phyloP scores from a whole-genome alignment of 257 asterid species.

The Cruciata laevipes region DNA sequence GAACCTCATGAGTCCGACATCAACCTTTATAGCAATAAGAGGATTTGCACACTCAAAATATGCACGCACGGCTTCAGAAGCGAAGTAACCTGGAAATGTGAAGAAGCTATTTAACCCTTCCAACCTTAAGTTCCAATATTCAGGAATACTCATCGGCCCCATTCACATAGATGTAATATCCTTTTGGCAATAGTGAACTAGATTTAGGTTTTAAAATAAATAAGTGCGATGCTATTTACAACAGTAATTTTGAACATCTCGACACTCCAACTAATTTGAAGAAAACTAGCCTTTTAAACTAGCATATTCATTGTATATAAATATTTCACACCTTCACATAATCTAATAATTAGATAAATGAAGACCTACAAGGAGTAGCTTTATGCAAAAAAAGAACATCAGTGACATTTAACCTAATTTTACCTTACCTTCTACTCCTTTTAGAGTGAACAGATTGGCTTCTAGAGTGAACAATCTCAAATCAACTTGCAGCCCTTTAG shows the following conservation, averaged over 20 bases:
- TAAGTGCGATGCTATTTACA: neutral
- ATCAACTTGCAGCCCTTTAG: neutral
- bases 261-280: neutral
- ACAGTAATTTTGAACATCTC: neutral
- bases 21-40: neutral
- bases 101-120: neutral
- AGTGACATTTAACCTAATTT: neutral
- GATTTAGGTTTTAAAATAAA: neutral
- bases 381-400: neutral
- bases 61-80: neutral
- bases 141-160: too few species aligned
- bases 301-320: neutral
- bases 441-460: too few species aligned
- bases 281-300: neutral
- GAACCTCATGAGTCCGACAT: slow-evolving; percentile 16
- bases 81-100: neutral
- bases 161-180: too few species aligned
- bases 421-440: neutral
- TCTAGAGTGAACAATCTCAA: too few species aligned
- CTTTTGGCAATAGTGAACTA: too few species aligned
- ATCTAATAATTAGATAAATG: neutral
- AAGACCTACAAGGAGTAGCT: neutral
- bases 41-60: slow-evolving; percentile 5
- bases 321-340: neutral
- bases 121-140: too few species aligned